Base-by-base conservation (phyloP, 202 grass and related monocot genomes). In the Bolboschoenoplectus hybrid region DNA sequence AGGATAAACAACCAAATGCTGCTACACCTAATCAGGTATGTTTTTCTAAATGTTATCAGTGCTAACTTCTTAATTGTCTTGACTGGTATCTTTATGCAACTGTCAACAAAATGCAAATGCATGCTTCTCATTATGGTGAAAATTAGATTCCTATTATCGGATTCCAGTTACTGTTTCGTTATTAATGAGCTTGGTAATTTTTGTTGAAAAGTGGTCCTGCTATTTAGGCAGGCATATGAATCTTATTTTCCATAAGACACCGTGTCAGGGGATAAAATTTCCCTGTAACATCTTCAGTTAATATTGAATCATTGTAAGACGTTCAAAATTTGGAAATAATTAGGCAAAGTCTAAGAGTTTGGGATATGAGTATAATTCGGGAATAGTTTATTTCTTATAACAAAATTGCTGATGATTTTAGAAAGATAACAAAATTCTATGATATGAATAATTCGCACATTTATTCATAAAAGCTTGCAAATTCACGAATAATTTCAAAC, bases 21-120 rank as follows among this genome's bases (percentile, higher is more conserved):
- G 87, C 91, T 78, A 90, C 90, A 14, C 91, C 93, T 87, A 98
- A 95, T 86, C 93, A 98, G 89, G 93, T 98, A 91, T 69, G 51
- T 3, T 85, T 77, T 86, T 83, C 9, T 49, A 52, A 52, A 53
- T 85, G 14, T 63, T 81, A 35, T 68, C 57, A 36, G 81, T 7
- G 8, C 65, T 68, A 13, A 67, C 32, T 65, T 46, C 60, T 49
- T 67, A 16, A 51, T 35, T 34, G 9, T 2, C 66, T 89, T 82
- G 51, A 16, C 11, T 55, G 4, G 32, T 55, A 16, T 52, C 0
- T 51, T 34, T 53, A 36, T 7, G 16, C 26, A 35, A 10, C 5
- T 53, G 4, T 36, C 47, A 53, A 12, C 46, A 3, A 74, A 53
- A 76, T 76, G 45, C 47, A 36, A 17, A 53, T 53, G 49, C 9